Base-by-base conservation (phyloP, 768 basidiomycete genomes). In the Leucocoprinus sp. region DNA sequence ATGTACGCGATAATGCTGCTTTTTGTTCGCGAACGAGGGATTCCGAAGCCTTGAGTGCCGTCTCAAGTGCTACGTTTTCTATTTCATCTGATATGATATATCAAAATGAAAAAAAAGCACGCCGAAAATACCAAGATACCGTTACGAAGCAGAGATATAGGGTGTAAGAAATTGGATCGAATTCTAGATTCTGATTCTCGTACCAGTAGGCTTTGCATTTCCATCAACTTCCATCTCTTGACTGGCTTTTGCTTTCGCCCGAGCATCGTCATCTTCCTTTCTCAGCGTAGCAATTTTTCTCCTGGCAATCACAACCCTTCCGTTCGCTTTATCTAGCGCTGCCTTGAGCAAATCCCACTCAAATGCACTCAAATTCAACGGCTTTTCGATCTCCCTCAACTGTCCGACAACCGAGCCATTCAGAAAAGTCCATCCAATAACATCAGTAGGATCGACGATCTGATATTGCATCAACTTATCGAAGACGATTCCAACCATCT, bases 381-480 rank as follows among this genome's bases (percentile, higher is more conserved):
- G 63, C 3, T 64, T 65, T 23, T 61, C 64, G 38, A 64, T 42
- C 35, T 67, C 69, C 27, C 62, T 63, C 35, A 67, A 55, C 18
- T 64, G 60, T 21, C 61, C 67, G 37, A 68, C 62, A 19, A 64
- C 65, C 7, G 69, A 69, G 15, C 75, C 74, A 35, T 78, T 73
- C 40, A 66, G 59, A 62, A 97, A 95, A 14, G 84, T 78, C 85
- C 88, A 95, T 3, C 67, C 68, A 43, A 96, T 83, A 7, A 98
- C 84, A 53, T 99, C 93, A 12, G 81, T 80, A 0, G 93, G 91
- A 55, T 97, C 93, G 31, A 98, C 84, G 46, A 98, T 88, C 59
- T 96, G 93, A 64, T 99, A 99, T 60, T 98, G 95, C 80, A 98
- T 87, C 43, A 98, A 69, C 66, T 99, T 99, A 71, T 98, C 96